phyloP scores from a whole-genome alignment of 2,329 filamentous ascomycete genomes.

The Fusarium nelsonii region DNA sequence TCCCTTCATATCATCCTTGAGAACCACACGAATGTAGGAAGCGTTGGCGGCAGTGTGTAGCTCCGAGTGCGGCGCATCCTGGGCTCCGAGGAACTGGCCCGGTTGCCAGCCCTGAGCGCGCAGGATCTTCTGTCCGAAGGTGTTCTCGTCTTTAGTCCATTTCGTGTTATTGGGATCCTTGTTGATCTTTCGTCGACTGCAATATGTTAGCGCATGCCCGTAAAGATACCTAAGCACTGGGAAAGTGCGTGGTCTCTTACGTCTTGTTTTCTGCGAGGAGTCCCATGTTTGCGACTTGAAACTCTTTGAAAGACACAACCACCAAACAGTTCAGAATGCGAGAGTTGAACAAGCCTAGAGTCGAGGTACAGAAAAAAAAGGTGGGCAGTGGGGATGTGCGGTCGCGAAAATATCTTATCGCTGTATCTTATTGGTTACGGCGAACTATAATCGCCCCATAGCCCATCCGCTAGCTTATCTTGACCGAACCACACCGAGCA shows the following conservation, averaged over 20 bases:
- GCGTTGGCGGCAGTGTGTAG: constrained; percentile 84
- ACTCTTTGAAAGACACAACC: constrained; percentile 18
- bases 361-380: constrained; percentile 48
- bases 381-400: constrained; percentile 46
- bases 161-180: constrained; percentile 95
- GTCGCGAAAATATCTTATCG: constrained; percentile 49
- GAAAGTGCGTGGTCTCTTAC: constrained; percentile 39
- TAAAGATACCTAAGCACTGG: background rate
- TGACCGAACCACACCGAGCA: constrained; percentile 28
- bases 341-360: constrained; percentile 23
- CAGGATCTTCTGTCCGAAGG: constrained; percentile 92
- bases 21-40: constrained; percentile 83
- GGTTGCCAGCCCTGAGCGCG: constrained; percentile 91
- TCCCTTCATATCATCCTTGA: constrained; percentile 93
- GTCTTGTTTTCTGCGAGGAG: constrained; percentile 54
- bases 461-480: constrained; percentile 22
- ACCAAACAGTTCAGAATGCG: constrained; percentile 16
- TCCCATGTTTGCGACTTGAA: constrained; percentile 50
- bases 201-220: constrained; percentile 26
- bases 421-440: constrained; percentile 42
- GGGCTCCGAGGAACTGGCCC: constrained; percentile 83
- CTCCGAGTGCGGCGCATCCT: constrained; percentile 78
- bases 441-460: background rate
- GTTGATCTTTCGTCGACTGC: constrained; percentile 74
- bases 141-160: constrained; percentile 86